Percentiles rank a stretch among this genome's conserved stretches.
phyloP scores from a whole-genome alignment of 2,329 filamentous ascomycete species.

The Talaromyces sp. region DNA sequence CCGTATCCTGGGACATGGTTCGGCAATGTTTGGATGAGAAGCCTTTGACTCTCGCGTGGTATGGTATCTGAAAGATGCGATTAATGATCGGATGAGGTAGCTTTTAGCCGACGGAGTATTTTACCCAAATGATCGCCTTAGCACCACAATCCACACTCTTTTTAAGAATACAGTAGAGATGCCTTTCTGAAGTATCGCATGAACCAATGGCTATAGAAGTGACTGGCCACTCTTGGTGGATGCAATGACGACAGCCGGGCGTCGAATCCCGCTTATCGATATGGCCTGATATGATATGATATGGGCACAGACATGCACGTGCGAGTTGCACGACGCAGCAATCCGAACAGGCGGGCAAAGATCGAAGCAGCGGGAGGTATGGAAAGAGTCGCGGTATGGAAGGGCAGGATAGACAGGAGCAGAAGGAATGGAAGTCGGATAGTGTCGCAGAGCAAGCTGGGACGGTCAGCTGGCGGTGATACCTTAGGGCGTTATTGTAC shows the following conservation, averaged over 20 bases:
- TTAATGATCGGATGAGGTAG: background rate
- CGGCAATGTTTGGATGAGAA: background rate
- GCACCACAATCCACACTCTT: background rate
- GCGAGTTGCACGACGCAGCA: background rate
- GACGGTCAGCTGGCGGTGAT: background rate
- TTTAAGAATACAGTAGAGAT: background rate
- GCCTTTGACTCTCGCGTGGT: background rate
- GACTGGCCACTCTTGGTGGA: background rate
- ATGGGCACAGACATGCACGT: background rate
- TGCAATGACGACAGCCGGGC: slow-evolving; percentile 4
- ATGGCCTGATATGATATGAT: background rate
- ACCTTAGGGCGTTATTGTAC: background rate
- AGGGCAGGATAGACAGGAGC: slow-evolving; percentile 4
- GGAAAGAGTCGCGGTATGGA: slow-evolving; percentile 7
- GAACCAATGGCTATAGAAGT: background rate
- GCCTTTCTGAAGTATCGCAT: background rate
- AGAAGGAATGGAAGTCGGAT: slow-evolving; percentile 14
- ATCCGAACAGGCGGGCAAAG: background rate
- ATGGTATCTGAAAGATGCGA: background rate
- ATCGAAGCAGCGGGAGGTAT: background rate
- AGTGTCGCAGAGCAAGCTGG: background rate
- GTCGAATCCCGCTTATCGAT: slow-evolving; percentile 7
- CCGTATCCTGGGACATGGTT: slow-evolving; percentile 28
- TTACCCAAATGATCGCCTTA: background rate
- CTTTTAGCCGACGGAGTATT: background rate